A percentile compares a stretch with the other conserved stretches of the same genome.
Conservation (phyloP, 1,284 basidiomycete species). For the Ustilago shanxiensis region DNA sequence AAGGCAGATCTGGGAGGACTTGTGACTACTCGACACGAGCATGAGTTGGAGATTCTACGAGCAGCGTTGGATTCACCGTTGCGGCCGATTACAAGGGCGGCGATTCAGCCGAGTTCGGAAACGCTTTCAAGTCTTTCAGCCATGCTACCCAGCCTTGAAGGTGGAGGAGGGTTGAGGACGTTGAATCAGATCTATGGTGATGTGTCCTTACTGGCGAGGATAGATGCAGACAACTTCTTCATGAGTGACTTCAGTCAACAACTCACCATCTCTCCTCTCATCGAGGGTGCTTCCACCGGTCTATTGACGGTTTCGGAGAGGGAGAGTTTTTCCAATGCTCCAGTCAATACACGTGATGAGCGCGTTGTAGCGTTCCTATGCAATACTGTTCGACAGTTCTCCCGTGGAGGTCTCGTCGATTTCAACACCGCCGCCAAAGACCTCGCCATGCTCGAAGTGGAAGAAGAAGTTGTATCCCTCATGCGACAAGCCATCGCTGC, state of each 20-base stretch:
- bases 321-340: constrained; percentile 72
- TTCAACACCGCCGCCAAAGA: constrained; percentile 70
- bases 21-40: constrained; percentile 77
- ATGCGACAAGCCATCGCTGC: constrained; percentile 28
- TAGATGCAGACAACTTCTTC: constrained; percentile 74
- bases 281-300: constrained; percentile 71
- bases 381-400: constrained; percentile 70
- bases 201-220: constrained; percentile 73
- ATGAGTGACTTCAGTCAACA: constrained; percentile 70
- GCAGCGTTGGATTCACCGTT: constrained; percentile 72
- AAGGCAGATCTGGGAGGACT: constrained; percentile 55
- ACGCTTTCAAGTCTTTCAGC: constrained; percentile 70
- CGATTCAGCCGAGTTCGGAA: constrained; percentile 69
- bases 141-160: constrained; percentile 69
- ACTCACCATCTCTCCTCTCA: constrained; percentile 65
- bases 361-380: constrained; percentile 70
- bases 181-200: constrained; percentile 73
- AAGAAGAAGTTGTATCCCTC: constrained; percentile 27
- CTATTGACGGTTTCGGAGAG: constrained; percentile 74
- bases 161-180: constrained; percentile 52
- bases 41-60: constrained; percentile 78
- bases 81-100: constrained; percentile 72
- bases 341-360: constrained; percentile 73
- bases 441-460: constrained; percentile 71
- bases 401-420: constrained; percentile 69